Evolutionary conservation across 805 yeast genomes (phyloP).

Genomic region (Zygoascus flipseniorum): DNA sequence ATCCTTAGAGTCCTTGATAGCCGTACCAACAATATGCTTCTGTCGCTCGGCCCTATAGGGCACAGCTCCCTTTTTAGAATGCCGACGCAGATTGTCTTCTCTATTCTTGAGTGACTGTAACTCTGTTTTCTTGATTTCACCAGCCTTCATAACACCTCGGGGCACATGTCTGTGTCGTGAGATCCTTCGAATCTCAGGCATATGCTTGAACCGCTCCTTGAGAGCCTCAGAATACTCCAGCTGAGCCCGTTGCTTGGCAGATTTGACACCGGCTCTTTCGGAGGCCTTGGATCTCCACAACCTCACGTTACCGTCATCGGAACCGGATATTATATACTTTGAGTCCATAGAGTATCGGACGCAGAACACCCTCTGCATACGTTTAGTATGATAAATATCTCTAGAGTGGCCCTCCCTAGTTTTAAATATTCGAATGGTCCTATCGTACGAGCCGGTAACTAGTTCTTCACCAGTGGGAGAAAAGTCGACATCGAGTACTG

Average conservation of each 20-base stretch:
- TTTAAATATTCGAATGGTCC: constrained; percentile 75
- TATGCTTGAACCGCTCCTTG: constrained; percentile 84
- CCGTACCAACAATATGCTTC: constrained; percentile 80
- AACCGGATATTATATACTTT: constrained; percentile 77
- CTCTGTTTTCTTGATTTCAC: constrained; percentile 75
- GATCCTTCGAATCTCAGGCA: constrained; percentile 93
- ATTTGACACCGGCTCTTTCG: constrained; percentile 74
- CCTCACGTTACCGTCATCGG: constrained; percentile 93
- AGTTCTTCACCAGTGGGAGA: constrained; percentile 96
- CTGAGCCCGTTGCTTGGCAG: constrained; percentile 70
- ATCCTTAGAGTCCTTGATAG: constrained; percentile 28
- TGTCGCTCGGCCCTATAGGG: constrained; percentile 58
- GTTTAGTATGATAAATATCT: constrained; percentile 90
- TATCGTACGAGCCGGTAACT: constrained; percentile 92
- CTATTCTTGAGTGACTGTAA: constrained; percentile 64
- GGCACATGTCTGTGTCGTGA: constrained; percentile 92
- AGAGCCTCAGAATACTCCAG: constrained; percentile 86
- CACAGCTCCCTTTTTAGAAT: constrained; percentile 45
- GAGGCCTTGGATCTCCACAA: constrained; percentile 86
- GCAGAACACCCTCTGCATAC: constrained; percentile 93
- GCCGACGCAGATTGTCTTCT: constrained; percentile 75
- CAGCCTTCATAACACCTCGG: constrained; percentile 75
- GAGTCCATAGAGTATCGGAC: constrained; percentile 84
- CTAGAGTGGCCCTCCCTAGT: constrained; percentile 82
- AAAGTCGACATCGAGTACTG: constrained; percentile 89